These are phyloP conservation scores for Suillus ampliporus DNA, from an alignment of 768 basidiomycete genomes.

Conservation along the genomic window DNA sequence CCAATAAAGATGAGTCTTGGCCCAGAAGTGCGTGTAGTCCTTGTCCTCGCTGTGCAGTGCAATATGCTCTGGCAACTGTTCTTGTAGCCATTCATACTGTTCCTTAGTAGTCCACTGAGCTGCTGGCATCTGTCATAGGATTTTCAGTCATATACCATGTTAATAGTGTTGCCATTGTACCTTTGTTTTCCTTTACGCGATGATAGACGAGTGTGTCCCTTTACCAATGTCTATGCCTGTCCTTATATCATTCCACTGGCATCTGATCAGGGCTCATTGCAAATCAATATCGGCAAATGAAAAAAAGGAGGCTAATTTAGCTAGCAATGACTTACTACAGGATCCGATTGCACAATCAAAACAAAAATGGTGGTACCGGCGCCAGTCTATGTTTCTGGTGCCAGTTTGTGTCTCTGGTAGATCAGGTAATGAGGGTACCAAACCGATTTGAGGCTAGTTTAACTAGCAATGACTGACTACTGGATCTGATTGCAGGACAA, in stretches of 20 bases:
- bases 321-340: not conserved
- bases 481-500: not conserved
- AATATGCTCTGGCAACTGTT: not conserved
- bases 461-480: not conserved
- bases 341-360: not conserved
- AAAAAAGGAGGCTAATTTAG: not conserved
- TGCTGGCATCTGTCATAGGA: not conserved
- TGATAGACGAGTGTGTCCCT: not conserved
- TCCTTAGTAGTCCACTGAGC: constrained; percentile 1
- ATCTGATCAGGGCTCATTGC: not conserved
- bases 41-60: not conserved
- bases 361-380: not conserved
- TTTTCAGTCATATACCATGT: not conserved
- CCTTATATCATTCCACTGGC: not conserved
- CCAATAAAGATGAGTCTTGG: constrained; percentile 3
- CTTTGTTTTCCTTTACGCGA: not conserved
- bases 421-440: not conserved
- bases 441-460: not conserved
- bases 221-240: not conserved
- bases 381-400: not conserved
- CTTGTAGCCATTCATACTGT: not conserved
- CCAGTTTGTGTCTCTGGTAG: not conserved
- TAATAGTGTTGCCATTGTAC: not conserved
- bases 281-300: not conserved
- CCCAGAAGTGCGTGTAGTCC: not conserved